A percentile compares a stretch with the other conserved stretches of the same genome.
Evolutionary conservation across 1,284 basidiomycete species (phyloP).

Genomic region (Ustilago nuda): DNA sequence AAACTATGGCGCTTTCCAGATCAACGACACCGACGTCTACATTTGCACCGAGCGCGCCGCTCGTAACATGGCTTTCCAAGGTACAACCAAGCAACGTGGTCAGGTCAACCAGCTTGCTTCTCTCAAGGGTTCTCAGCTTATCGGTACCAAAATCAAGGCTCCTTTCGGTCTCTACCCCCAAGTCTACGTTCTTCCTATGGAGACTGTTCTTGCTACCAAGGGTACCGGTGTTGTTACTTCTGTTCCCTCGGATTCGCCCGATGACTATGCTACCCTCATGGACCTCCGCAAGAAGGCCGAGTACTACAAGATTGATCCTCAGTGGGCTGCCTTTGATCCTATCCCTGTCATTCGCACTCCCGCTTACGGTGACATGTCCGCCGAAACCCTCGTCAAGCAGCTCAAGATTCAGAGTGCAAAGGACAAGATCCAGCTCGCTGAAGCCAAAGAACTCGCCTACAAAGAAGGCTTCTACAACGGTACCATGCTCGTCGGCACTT

Average conservation of each 20-base stretch:
- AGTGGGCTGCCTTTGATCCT: slow-evolving; percentile 87
- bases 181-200: slow-evolving; percentile 98
- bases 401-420: slow-evolving; percentile 96
- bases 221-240: slow-evolving; percentile 99
- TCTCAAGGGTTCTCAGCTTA: slow-evolving; percentile 77
- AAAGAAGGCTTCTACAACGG: slow-evolving; percentile 98
- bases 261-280: slow-evolving; percentile 90
- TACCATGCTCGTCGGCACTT: slow-evolving; percentile 88
- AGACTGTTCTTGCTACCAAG: slow-evolving; percentile 93
- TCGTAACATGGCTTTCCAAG: slow-evolving; percentile 97
- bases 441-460: slow-evolving; percentile 97
- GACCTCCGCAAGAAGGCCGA: slow-evolving; percentile 97
- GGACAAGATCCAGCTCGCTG: slow-evolving; percentile 82
- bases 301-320: slow-evolving; percentile 92
- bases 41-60: slow-evolving; percentile 90
- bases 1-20: slow-evolving; percentile 87
- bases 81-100: slow-evolving; percentile 73
- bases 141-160: slow-evolving; percentile 91
- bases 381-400: slow-evolving; percentile 86
- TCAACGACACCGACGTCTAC: slow-evolving; percentile 80
- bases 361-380: slow-evolving; percentile 90
- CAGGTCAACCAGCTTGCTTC: slow-evolving; percentile 58
- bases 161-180: slow-evolving; percentile 85
- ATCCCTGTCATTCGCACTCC: slow-evolving; percentile 89
- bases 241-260: slow-evolving; percentile 97